Conservation (phyloP, 208 protist genomes). For the Strigomonas culicis region DNA sequence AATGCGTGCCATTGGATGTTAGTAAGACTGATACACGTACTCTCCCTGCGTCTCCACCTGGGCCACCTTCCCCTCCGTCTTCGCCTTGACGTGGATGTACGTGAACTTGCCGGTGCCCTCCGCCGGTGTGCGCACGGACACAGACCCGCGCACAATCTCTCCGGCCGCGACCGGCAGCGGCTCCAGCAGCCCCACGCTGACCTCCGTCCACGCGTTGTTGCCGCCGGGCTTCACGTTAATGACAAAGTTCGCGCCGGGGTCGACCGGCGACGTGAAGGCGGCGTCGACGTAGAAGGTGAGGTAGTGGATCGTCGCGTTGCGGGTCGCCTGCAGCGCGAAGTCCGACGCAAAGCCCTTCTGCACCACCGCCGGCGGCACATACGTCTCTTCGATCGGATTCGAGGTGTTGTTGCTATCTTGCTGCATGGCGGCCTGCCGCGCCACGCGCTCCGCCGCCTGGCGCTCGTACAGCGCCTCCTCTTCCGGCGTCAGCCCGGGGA, state of each 20-base stretch:
- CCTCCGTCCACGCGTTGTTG: constrained; percentile 79
- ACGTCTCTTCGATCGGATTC: constrained; percentile 50
- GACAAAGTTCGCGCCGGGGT: constrained; percentile 84
- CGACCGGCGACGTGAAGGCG: constrained; percentile 60
- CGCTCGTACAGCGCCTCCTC: constrained; percentile 37
- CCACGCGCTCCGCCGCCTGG: constrained; percentile 21
- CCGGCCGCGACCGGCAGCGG: constrained; percentile 69
- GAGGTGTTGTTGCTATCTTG: too few species aligned
- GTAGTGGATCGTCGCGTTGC: constrained; percentile 75
- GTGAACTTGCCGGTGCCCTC: constrained; percentile 50
- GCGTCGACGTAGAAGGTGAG: constrained; percentile 86
- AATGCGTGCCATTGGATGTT: not conserved
- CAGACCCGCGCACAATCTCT: constrained; percentile 54
- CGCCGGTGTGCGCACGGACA: constrained; percentile 41
- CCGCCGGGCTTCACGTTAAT: constrained; percentile 76
- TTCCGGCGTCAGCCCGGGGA: constrained; percentile 34
- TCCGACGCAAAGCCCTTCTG: constrained; percentile 47
- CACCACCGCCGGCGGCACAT: constrained; percentile 32
- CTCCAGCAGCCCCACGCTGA: constrained; percentile 59
- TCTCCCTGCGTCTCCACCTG: constrained; percentile 47
- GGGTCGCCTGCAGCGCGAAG: constrained; percentile 50
- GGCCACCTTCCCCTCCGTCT: constrained; percentile 62
- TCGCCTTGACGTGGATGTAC: constrained; percentile 56
- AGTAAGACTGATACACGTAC: constrained; percentile 71
- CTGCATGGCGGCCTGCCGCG: constrained; percentile 10